Evolutionary conservation across 306 rosid genomes (phyloP), one percentile per base, ranked within the genome.

Genomic region (Casuarina glauca): DNA sequence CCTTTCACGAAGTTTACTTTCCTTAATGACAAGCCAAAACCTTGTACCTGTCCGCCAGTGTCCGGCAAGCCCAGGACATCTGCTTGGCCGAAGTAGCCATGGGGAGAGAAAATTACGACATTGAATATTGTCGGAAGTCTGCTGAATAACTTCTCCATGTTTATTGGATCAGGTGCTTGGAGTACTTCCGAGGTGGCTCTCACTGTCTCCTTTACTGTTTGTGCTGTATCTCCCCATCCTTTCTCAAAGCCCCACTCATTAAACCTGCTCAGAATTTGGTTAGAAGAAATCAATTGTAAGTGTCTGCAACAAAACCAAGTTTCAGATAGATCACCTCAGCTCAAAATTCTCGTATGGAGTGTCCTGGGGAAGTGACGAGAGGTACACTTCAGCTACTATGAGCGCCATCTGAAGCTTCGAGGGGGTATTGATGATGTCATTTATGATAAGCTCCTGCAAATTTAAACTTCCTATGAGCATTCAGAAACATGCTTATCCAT

Each of bases 31-130:
- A 15, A 52, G 12, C 68, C 41, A 69, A 64, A 26, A 46, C 43
- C 9, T 48, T 74, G 58, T 86, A 94, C 98, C 94, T 94, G 98
- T 45, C 98, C 98, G 53, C 98, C 98, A 0, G 98, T 94, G 82
- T 94, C 98, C 11, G 98, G 97, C 88, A 94, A 83, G 60, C 98
- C 98, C 57, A 94, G 97, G 42, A 94, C 98, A 82, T 88, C 88
- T 49, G 96, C 86, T 87, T 94, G 98, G 35, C 98, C 98, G 83
- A 94, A 94, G 74, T 94, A 94, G 72, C 98, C 98, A 78, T 94
- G 98, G 79, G 93, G 82, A 52, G 97, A 92, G 84, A 94, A 90
- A 73, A 94, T 90, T 17, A 88, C 96, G 19, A 91, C 88, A 72
- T 92, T 94, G 87, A 94, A 94, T 73, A 89, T 77, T 55, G 79